Conservation (phyloP, 1,139 yeast species). For the Lodderomyces jiufengensis region DNA sequence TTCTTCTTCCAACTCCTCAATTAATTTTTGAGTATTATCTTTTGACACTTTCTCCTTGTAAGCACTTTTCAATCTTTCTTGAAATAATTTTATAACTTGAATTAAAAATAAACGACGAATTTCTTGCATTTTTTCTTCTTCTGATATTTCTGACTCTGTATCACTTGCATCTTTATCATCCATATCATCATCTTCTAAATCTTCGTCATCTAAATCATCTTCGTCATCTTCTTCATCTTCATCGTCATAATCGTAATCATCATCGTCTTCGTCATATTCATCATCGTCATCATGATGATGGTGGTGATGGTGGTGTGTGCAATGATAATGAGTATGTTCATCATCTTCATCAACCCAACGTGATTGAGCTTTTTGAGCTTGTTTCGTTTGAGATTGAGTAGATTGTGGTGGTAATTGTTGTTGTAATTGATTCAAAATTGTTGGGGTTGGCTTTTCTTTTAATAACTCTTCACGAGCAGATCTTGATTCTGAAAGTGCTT, state of each 20-base stretch:
- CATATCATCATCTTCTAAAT: slow-evolving; percentile 30
- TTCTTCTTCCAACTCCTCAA: slow-evolving; percentile 79
- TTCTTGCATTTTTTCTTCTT: slow-evolving; percentile 69
- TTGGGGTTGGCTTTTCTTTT: slow-evolving; percentile 14
- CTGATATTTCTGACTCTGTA: slow-evolving; percentile 47
- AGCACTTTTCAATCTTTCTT: slow-evolving; percentile 65
- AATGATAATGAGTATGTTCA: slow-evolving; percentile 9
- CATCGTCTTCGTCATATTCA: slow-evolving; percentile 20
- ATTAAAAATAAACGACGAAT: slow-evolving; percentile 73
- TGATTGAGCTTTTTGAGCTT: slow-evolving; percentile 7
- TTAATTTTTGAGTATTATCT: slow-evolving; percentile 66
- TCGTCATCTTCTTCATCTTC: slow-evolving; percentile 26
- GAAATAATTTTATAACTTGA: slow-evolving; percentile 68
- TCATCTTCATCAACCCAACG: slow-evolving; percentile 27
- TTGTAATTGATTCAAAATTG: slow-evolving; percentile 2
- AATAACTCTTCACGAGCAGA: slow-evolving; percentile 45
- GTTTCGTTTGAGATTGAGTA: slow-evolving; percentile 5
- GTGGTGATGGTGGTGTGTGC: slow-evolving; percentile 9
- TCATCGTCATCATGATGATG: slow-evolving; percentile 13
- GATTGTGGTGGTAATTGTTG: slow-evolving; percentile 1
- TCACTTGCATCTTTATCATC: slow-evolving; percentile 32
- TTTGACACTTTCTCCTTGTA: slow-evolving; percentile 72
- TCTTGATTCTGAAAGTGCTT: slow-evolving; percentile 60
- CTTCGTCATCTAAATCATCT: slow-evolving; percentile 29
- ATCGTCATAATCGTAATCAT: slow-evolving; percentile 24